Conservation (phyloP, 2,329 filamentous ascomycete genomes). For the Gnomoniopsis sp. region DNA sequence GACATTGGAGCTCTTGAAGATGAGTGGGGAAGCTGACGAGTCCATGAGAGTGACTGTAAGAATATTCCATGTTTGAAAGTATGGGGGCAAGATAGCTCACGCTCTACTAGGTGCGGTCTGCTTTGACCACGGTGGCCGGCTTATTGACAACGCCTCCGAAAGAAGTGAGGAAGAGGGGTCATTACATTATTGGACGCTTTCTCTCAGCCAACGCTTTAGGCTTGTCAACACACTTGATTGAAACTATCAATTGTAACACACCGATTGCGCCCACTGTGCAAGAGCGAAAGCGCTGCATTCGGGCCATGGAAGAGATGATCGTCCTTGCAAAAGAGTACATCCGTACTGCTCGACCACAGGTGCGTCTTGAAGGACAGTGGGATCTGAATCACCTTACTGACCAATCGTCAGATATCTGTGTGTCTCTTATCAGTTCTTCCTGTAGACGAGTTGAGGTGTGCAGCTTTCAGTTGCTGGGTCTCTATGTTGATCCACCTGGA, state of each 20-base stretch:
- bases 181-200: conserved; percentile 64
- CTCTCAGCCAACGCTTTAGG: conserved; percentile 82
- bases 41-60: conserved; percentile 56
- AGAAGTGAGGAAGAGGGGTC: conserved; percentile 45
- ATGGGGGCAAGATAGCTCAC: conserved; percentile 22
- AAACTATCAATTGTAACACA: conserved; percentile 67
- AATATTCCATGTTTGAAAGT: conserved; percentile 17
- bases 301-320: conserved; percentile 86
- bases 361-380: conserved; percentile 27
- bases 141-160: conserved; percentile 27
- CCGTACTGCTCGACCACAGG: conserved; percentile 80
- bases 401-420: conserved; percentile 68
- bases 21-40: conserved; percentile 65
- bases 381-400: conserved; percentile 22
- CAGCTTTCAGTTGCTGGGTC: conserved; percentile 81
- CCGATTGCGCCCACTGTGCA: conserved; percentile 50
- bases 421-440: conserved; percentile 82
- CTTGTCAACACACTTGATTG: conserved; percentile 78
- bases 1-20: conserved; percentile 78
- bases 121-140: conserved; percentile 43
- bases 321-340: conserved; percentile 69
- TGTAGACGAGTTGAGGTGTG: conserved; percentile 68
- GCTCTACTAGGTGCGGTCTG: conserved; percentile 40
- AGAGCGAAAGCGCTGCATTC: conserved; percentile 75
- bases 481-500: conserved; percentile 72